Evolutionary conservation across 768 basidiomycete genomes (phyloP).

Genomic region (Xanthoconium purpureum): DNA sequence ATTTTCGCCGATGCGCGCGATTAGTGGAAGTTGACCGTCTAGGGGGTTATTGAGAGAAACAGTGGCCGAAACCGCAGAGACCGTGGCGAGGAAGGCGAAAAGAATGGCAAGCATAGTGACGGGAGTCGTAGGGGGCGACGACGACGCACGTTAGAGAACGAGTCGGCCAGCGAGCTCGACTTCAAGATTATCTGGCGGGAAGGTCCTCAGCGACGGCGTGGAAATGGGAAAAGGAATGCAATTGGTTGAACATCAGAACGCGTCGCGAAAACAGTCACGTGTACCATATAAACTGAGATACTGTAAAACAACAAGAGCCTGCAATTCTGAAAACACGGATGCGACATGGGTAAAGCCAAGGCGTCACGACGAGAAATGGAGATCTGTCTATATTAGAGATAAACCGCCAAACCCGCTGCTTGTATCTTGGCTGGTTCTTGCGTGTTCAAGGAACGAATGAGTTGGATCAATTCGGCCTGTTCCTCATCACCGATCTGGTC

Average conservation of each 20-base stretch:
- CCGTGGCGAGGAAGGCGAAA: constrained; percentile 47
- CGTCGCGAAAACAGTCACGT: constrained; percentile 29
- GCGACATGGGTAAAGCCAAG: constrained; percentile 11
- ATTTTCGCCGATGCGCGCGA: constrained; percentile 63
- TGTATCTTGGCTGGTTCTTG: constrained; percentile 78
- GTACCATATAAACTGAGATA: constrained; percentile 15
- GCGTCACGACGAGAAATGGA: background rate
- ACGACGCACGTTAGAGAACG: constrained; percentile 36
- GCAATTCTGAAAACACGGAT: constrained; percentile 6
- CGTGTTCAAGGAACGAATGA: constrained; percentile 68
- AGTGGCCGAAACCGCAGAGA: constrained; percentile 40
- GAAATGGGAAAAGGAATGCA: constrained; percentile 9
- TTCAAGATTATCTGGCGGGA: constrained; percentile 16
- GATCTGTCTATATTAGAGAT: constrained; percentile 45
- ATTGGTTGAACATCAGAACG: constrained; percentile 12
- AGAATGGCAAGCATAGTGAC: constrained; percentile 64
- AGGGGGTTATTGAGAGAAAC: constrained; percentile 58
- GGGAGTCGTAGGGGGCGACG: constrained; percentile 46
- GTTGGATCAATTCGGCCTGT: constrained; percentile 67
- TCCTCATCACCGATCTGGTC: constrained; percentile 84
- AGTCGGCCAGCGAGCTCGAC: constrained; percentile 62
- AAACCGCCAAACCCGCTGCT: constrained; percentile 65
- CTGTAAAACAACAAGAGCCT: constrained; percentile 3
- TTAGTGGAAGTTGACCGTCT: constrained; percentile 68
- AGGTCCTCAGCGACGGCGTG: background rate